Evolutionary conservation across 768 basidiomycete species (phyloP).

Genomic region (Trametes cinnabarina): DNA sequence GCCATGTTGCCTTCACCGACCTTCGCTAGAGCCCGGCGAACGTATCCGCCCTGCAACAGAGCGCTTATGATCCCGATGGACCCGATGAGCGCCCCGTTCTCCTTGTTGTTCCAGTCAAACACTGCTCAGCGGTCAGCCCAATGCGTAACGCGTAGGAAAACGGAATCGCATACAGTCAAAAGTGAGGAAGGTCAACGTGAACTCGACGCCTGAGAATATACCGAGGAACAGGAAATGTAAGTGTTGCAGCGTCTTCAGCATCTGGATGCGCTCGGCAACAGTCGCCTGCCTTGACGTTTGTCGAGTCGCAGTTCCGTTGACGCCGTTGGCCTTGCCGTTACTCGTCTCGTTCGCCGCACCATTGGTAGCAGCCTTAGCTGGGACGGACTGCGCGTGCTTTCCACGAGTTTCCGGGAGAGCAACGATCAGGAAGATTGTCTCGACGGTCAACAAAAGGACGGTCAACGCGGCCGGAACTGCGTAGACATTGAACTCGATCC

Average conservation of each 20-base stretch:
- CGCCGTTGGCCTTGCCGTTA: slow-evolving; percentile 22
- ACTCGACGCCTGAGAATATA: slow-evolving; percentile 93
- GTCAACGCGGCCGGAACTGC: slow-evolving; percentile 87
- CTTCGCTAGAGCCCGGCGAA: slow-evolving; percentile 73
- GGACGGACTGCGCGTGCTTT: slow-evolving; percentile 29
- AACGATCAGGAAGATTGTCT: slow-evolving; percentile 74
- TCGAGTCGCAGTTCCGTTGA: neutral
- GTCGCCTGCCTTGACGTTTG: slow-evolving; percentile 17
- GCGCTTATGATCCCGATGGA: slow-evolving; percentile 91
- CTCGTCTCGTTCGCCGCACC: slow-evolving; percentile 24
- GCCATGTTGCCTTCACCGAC: slow-evolving; percentile 84
- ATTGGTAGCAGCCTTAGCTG: slow-evolving; percentile 22
- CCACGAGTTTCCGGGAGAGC: slow-evolving; percentile 86
- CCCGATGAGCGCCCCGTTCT: slow-evolving; percentile 81
- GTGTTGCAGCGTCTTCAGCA: slow-evolving; percentile 58
- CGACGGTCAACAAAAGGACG: slow-evolving; percentile 68
- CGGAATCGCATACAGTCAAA: slow-evolving; percentile 59
- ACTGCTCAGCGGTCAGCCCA: slow-evolving; percentile 42
- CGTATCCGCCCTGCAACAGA: slow-evolving; percentile 90
- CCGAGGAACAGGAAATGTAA: slow-evolving; percentile 86
- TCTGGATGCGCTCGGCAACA: slow-evolving; percentile 49
- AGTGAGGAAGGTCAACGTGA: slow-evolving; percentile 93
- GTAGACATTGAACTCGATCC: slow-evolving; percentile 80
- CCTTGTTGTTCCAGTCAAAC: slow-evolving; percentile 84
- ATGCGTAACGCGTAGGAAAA: neutral